Base-by-base conservation (phyloP, 352 stramenopile species). In the Phytopythium boreale region DNA sequence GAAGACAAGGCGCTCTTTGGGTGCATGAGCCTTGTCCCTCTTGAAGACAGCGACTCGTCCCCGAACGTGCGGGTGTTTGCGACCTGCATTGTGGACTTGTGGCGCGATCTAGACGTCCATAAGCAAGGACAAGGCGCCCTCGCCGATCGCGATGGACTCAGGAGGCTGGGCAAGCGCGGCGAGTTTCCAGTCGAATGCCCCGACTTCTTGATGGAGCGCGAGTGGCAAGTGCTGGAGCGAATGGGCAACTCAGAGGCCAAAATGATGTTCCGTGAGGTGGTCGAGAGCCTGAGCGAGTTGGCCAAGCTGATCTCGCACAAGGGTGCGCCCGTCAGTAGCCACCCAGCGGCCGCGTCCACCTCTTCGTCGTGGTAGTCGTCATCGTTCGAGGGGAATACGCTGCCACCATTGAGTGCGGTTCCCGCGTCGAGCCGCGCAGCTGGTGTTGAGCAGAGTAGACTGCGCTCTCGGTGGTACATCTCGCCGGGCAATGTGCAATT, bases 1-100 rank as follows among this genome's bases (percentile, higher is more conserved):
- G 26, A 56, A 20, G 50, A 56, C 10, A 20, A 9, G 26, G 50
- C 44, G 44, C 44, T 51, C n/a, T 29, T 51, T 9, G 3, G 44
- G 44, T 27, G n/a, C 44, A 51, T 51, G 22, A 9, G 22, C 44
- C 31, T 51, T 27, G 44, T 51, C 44, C 22, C n/a, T 9, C 44
- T 51, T 12, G 9, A 24, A 29, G 44, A 46, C 39, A n/a, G 39
- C 39, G 39, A 27, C n/a, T 27, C 20, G n/a, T 12, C 4, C 0
- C 44, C 44, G n/a, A 11, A 27, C 22, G 22, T 27, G 44, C 22
- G n/a, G 11, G 44, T 19, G n/a, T 51, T 51, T 29, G 44, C 6
- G 20, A 51, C 22, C 44, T 51, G 44, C 22, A 51, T 51, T n/a
- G 44, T 51, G n/a, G 44, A 51, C 44, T 19, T 51, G 43, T 51